Evolutionary conservation across 371 early-diverging fungal species (phyloP), one percentile per base, ranked within the genome.

Genomic region (Blastocladiella emersonii): DNA sequence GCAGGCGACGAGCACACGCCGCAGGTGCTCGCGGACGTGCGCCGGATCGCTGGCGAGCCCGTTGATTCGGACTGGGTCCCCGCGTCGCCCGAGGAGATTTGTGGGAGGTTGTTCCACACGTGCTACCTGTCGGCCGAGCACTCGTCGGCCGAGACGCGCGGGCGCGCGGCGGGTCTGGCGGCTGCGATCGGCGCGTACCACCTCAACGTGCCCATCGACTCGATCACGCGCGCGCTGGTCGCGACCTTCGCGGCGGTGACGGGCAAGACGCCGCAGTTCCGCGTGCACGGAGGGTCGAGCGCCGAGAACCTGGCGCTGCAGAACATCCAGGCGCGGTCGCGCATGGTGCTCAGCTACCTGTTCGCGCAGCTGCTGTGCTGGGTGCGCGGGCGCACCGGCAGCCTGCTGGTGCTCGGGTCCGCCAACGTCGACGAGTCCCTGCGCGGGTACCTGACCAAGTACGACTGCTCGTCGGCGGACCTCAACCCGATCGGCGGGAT

Each of bases 391-490:
- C 71, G 76, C n/a, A 70, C 66, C 39, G 88, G 87, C 3, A 82
- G 87, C 3, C 69, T 98, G 62, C 80, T 98, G 36, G 98, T 98
- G 0, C 78, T 98, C 56, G 95, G 95, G 35, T 90, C 91, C 61
- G 88, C 95, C 36, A 98, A 98, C 68, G 95, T 96, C 0, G 98
- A 98, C 70, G 98, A 98, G 76, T 86, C 87, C 65, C 75, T 98
- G 59, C 83, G 96, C 55, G 98, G 98, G 3, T 96, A 98, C 66
- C 82, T 95, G 51, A 98, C 98, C 36, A 98, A 98, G 68, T 97
- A 97, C 72, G 98, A 98, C 67, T 96, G 98, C 67, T 93, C 95
- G 23, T 90, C 90, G 70, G 98, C 96, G 0, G 98, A 97, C 72
- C 73, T 98, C 37, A 97, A 97, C 65, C 97, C 97, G 0, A 94